phyloP scores from a whole-genome alignment of 106 monocot species.

The Narthecium ossifragum region DNA sequence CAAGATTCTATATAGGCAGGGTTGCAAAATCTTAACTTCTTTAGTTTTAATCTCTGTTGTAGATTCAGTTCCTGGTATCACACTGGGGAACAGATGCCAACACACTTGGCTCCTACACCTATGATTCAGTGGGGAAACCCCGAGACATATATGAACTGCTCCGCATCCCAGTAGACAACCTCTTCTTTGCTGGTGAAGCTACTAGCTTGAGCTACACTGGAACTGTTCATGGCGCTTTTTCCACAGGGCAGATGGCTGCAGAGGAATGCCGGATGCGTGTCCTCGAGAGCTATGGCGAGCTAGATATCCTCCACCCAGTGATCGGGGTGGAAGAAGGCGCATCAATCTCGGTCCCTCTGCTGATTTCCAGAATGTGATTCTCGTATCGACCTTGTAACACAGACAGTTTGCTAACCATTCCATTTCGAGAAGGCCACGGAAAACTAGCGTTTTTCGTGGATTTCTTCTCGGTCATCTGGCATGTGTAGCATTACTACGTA shows the following conservation, averaged over 20 bases:
- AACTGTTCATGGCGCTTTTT: conserved; percentile 85
- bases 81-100: conserved; percentile 85
- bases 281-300: conserved; percentile 50
- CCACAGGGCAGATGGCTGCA: conserved; percentile 82
- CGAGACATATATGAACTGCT: conserved; percentile 68
- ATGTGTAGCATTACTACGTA: too few relatives aligned
- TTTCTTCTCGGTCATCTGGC: background rate
- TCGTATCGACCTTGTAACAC: background rate
- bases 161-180: conserved; percentile 91
- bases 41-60: conserved; percentile 1
- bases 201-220: conserved; percentile 81
- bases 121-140: conserved; percentile 62
- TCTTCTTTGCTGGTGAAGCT: conserved; percentile 96
- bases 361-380: conserved; percentile 74
- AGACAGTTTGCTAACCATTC: conserved; percentile 1
- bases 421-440: background rate
- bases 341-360: conserved; percentile 50
- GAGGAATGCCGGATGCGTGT: conserved; percentile 88
- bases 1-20: too few relatives aligned
- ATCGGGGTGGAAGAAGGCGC: conserved; percentile 38
- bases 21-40: too few relatives aligned
- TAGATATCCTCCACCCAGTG: conserved; percentile 45
- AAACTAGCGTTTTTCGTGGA: background rate
- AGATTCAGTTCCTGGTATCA: conserved; percentile 87
- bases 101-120: conserved; percentile 83